A percentile compares a stretch with the other conserved stretches of the same genome.
These are phyloP conservation scores for Aspergillus nomiae DNA, from an alignment of 2,329 filamentous ascomycete genomes.

Conservation along the genomic window DNA sequence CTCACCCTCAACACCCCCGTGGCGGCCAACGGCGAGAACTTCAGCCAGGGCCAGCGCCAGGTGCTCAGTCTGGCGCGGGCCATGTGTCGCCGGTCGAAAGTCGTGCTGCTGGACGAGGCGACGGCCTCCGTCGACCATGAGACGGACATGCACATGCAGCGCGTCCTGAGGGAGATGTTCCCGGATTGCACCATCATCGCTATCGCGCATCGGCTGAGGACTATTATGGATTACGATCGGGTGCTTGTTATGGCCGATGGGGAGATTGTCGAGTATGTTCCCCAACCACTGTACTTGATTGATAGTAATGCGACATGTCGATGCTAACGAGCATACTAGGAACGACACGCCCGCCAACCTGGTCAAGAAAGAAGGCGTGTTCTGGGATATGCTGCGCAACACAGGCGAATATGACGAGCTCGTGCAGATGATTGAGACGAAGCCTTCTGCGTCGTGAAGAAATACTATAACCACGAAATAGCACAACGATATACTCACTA, in stretches of 20 bases:
- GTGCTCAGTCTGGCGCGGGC: conserved; percentile 63
- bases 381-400: conserved; percentile 30
- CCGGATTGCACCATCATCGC: conserved; percentile 62
- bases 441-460: background rate
- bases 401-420: conserved; percentile 31
- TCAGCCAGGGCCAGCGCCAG: conserved; percentile 61
- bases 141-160: conserved; percentile 62
- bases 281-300: too few species aligned
- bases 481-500: background rate
- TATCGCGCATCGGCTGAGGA: conserved; percentile 66
- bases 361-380: conserved; percentile 21
- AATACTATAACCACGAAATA: background rate
- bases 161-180: conserved; percentile 56
- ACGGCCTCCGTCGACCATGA: conserved; percentile 64
- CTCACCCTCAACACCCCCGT: conserved; percentile 54
- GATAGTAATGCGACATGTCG: background rate
- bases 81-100: conserved; percentile 60
- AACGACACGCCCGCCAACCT: conserved; percentile 26
- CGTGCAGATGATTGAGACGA: conserved; percentile 18
- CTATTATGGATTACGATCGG: conserved; percentile 63
- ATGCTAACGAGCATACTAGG: conserved; percentile 14
- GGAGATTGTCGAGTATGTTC: conserved; percentile 53
- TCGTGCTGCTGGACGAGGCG: conserved; percentile 64
- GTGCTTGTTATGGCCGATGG: conserved; percentile 61
- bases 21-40: conserved; percentile 54